Base-by-base conservation (phyloP, 345 rosid species). In the Reutealis trisperma region DNA sequence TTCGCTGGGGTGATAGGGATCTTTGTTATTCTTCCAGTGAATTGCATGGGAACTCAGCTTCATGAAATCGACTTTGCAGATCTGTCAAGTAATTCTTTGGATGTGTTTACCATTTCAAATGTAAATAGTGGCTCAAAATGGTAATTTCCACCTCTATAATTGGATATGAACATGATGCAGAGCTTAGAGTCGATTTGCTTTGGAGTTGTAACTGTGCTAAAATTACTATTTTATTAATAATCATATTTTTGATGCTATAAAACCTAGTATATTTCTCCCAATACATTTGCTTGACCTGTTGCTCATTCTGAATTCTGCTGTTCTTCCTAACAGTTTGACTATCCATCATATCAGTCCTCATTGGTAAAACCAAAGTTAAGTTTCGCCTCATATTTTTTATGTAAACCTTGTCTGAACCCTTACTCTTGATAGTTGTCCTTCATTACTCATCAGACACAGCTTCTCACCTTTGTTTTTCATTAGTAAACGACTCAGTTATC, bases 21-120 rank as follows among this genome's bases (percentile, higher is more conserved):
- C 81, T 88, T 92, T 85, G 86, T 92, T 86, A 87, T 95, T 86
- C 93, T 95, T 81, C 99, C 99, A 76, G 90, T 95, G 60, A 90
- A 95, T 82, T 85, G 89, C 87, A 75, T 79, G 1, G 99, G 99
- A 47, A 89, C 85, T 83, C 88, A 86, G 78, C 88, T 95, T 70
- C 60, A 69, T 1, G 82, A 84, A 82, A 81, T 93, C 64, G 90
- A 93, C 84, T 93, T 92, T 42, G 75, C 72, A 15, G 90, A 93
- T 81, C 84, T 94, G 47, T 82, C 93, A 10, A 85, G 83, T 44
- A 92, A 90, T 76, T 93, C 98, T 14, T 81, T 93, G 90, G 99
- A 95, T 80, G 79, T 89, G 0, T 95, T 95, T 80, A 84, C 92
- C 74, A 94, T 95, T 82, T 91, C 96, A 42, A 95, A 95, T 83